phyloP scores from a whole-genome alignment of 2,329 filamentous ascomycete genomes.

The Dactylonectria estremocensis region DNA sequence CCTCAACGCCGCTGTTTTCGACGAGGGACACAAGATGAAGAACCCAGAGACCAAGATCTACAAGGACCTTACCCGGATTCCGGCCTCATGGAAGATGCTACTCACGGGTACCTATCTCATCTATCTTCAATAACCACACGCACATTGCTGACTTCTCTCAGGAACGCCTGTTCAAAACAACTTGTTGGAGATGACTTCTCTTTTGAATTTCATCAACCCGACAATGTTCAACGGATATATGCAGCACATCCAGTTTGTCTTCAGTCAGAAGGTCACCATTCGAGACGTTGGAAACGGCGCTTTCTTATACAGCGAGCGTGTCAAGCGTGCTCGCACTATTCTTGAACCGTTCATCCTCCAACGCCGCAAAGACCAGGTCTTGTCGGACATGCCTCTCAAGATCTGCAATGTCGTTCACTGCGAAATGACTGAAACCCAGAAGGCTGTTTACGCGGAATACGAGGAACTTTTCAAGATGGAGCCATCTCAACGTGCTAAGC shows the following conservation, averaged over 20 bases:
- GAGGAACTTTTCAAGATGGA: slow-evolving; percentile 76
- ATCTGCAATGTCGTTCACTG: slow-evolving; percentile 84
- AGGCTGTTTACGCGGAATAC: slow-evolving; percentile 78
- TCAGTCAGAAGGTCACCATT: slow-evolving; percentile 91
- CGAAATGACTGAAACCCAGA: slow-evolving; percentile 81
- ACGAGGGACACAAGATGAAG: slow-evolving; percentile 95
- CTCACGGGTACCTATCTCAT: slow-evolving; percentile 62
- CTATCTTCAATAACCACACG: too few species aligned
- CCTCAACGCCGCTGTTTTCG: slow-evolving; percentile 79
- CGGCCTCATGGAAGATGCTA: slow-evolving; percentile 86
- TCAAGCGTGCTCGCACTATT: slow-evolving; percentile 89
- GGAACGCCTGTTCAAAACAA: slow-evolving; percentile 97
- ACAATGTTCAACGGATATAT: slow-evolving; percentile 83
- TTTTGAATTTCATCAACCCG: slow-evolving; percentile 96
- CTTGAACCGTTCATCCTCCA: slow-evolving; percentile 96
- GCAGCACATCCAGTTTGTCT: slow-evolving; percentile 87
- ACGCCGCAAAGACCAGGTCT: slow-evolving; percentile 92
- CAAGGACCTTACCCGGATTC: slow-evolving; percentile 82
- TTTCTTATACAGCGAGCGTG: slow-evolving; percentile 88
- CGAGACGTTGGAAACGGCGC: slow-evolving; percentile 85
- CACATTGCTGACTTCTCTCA: slow-evolving; percentile 58
- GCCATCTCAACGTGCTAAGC: slow-evolving; percentile 67
- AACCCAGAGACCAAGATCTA: slow-evolving; percentile 89
- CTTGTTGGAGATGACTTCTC: slow-evolving; percentile 88
- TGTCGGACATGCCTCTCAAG: slow-evolving; percentile 88